A percentile compares a stretch with the other conserved stretches of the same genome.
phyloP scores from a whole-genome alignment of 2,329 filamentous ascomycete species.

The Claviceps capensis region DNA sequence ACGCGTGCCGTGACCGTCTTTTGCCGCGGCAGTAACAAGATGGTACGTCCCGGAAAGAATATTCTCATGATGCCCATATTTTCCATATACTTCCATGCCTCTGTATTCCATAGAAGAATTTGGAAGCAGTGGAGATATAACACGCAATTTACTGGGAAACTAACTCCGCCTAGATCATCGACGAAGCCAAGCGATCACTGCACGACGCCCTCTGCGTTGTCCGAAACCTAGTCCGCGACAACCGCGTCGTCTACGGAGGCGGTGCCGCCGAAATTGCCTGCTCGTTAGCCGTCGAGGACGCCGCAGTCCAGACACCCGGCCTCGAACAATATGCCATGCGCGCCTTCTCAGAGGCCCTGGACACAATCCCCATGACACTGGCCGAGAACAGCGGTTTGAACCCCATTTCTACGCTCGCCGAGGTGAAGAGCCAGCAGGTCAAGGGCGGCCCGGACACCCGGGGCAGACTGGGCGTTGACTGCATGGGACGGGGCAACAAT shows the following conservation, averaged over 20 bases:
- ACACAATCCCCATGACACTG: slow-evolving; percentile 86
- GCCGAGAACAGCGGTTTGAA: slow-evolving; percentile 95
- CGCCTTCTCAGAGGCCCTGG: slow-evolving; percentile 88
- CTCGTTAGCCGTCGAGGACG: slow-evolving; percentile 89
- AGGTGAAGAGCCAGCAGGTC: slow-evolving; percentile 91
- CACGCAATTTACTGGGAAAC: neutral
- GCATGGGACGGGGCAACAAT: slow-evolving; percentile 90
- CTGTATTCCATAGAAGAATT: too few species aligned
- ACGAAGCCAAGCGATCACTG: slow-evolving; percentile 93
- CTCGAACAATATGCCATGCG: slow-evolving; percentile 99
- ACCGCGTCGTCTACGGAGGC: slow-evolving; percentile 93
- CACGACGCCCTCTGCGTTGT: slow-evolving; percentile 97
- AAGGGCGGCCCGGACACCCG: slow-evolving; percentile 44
- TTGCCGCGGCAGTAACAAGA: slow-evolving; percentile 96
- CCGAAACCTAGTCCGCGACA: slow-evolving; percentile 88
- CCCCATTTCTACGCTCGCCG: slow-evolving; percentile 87
- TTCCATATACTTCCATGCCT: too few species aligned
- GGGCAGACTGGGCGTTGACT: slow-evolving; percentile 79
- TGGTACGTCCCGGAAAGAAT: slow-evolving; percentile 44
- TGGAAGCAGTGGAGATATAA: neutral
- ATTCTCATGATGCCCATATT: too few species aligned
- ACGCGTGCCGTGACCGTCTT: slow-evolving; percentile 93
- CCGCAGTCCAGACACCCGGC: slow-evolving; percentile 87
- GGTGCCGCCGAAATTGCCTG: slow-evolving; percentile 96
- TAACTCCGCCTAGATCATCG: slow-evolving; percentile 61